Evolutionary conservation across 768 basidiomycete species (phyloP).

Genomic region (Rhizopogon roseolus): DNA sequence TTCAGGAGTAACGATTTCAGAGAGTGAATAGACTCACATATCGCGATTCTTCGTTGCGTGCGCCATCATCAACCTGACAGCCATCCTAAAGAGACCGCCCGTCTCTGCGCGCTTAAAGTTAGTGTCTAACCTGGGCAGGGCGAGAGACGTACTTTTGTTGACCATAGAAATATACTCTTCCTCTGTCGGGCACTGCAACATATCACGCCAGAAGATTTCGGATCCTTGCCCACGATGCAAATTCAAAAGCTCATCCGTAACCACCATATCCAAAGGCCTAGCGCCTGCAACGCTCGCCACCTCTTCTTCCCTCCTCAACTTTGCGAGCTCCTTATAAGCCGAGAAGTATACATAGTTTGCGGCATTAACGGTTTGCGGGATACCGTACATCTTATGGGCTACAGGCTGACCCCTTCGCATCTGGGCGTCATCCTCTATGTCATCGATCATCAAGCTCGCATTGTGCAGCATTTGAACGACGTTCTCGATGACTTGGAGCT

Average conservation of each 20-base stretch:
- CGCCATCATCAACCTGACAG: constrained; percentile 96
- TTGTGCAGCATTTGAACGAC: constrained; percentile 94
- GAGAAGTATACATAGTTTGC: constrained; percentile 98
- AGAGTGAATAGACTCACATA: constrained; percentile 38
- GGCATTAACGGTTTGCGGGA: constrained; percentile 95
- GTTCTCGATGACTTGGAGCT: constrained; percentile 67
- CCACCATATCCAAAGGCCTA: constrained; percentile 57
- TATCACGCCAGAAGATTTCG: constrained; percentile 93
- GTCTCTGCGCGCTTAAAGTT: constrained; percentile 57
- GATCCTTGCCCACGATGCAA: constrained; percentile 94
- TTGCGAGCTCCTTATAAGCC: constrained; percentile 74
- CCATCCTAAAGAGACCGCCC: constrained; percentile 87
- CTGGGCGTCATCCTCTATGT: constrained; percentile 90
- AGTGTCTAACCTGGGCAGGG: constrained; percentile 13
- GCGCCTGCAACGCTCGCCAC: constrained; percentile 49
- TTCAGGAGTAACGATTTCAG: background rate
- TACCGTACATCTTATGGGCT: constrained; percentile 92
- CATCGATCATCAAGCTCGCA: constrained; percentile 92
- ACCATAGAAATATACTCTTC: constrained; percentile 96
- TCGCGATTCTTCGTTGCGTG: constrained; percentile 59
- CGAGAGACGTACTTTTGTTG: constrained; percentile 65
- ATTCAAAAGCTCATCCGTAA: constrained; percentile 60
- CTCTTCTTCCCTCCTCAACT: constrained; percentile 6
- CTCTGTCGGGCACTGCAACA: constrained; percentile 86
- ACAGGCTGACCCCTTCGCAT: constrained; percentile 83